Evolutionary conservation across 208 protist genomes (phyloP).

Genomic region (Leishmania major): DNA sequence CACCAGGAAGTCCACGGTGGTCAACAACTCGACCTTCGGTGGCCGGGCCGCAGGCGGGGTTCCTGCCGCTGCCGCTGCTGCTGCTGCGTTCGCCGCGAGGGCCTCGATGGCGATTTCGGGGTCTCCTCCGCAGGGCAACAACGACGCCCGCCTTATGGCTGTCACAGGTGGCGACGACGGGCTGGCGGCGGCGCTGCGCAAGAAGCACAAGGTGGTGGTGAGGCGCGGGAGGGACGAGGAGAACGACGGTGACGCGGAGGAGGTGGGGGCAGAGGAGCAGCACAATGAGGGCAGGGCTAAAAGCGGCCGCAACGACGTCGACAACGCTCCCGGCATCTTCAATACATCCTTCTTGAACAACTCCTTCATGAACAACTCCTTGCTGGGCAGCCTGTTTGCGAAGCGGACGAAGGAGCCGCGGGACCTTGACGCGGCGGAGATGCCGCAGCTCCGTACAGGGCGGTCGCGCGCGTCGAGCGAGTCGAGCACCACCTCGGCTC

Average conservation of each 20-base stretch:
- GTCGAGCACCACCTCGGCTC: neutral
- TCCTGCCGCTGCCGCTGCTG: slow-evolving; percentile 12
- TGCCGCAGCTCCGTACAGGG: neutral
- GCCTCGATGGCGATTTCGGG: slow-evolving; percentile 11
- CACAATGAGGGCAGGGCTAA: slow-evolving; percentile 2
- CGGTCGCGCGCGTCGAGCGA: neutral
- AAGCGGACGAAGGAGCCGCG: slow-evolving; percentile 25
- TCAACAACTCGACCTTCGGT: slow-evolving; percentile 18
- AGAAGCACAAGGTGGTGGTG: slow-evolving; percentile 62
- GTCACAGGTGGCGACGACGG: slow-evolving; percentile 51
- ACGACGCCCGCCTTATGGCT: slow-evolving; percentile 50
- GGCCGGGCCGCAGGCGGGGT: neutral
- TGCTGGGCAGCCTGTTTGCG: slow-evolving; percentile 45
- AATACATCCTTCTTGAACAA: slow-evolving; percentile 50
- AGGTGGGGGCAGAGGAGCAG: slow-evolving; percentile 10
- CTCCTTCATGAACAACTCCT: slow-evolving; percentile 54
- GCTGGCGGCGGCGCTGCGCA: slow-evolving; percentile 58
- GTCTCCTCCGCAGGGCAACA: slow-evolving; percentile 29
- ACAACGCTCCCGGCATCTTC: slow-evolving; percentile 20
- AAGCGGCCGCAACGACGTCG: slow-evolving; percentile 3
- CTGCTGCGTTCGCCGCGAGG: slow-evolving; percentile 8
- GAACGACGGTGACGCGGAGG: slow-evolving; percentile 8
- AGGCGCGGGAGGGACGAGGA: slow-evolving; percentile 32
- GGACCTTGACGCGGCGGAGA: slow-evolving; percentile 32
- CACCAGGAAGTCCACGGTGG: slow-evolving; percentile 16